A percentile compares a stretch with the other conserved stretches of the same genome.
These are phyloP conservation scores for Oropetium thomaeum DNA, from an alignment of 176 grass and related monocot genomes.

Conservation along the genomic window DNA sequence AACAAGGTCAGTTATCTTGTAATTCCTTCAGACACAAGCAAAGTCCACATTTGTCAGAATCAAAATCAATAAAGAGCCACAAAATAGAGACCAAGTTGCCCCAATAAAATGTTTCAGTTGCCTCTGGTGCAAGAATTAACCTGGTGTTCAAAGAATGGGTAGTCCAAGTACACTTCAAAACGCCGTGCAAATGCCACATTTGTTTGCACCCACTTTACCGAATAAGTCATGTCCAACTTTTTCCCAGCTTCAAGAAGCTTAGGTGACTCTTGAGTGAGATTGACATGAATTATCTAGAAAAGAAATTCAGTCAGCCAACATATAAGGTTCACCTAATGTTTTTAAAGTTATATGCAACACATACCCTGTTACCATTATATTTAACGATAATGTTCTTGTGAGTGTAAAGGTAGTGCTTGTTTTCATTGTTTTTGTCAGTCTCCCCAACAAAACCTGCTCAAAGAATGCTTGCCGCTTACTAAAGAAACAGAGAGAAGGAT, in stretches of 20 bases:
- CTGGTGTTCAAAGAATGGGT: constrained; percentile 99
- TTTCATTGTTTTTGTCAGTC: constrained; percentile 88
- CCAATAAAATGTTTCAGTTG: background rate
- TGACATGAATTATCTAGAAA: constrained; percentile 95
- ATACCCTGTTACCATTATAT: constrained; percentile 82
- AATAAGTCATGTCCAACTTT: constrained; percentile 91
- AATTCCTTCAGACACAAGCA: constrained; percentile 24
- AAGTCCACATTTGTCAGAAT: constrained; percentile 19
- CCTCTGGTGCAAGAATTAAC: constrained; percentile 41
- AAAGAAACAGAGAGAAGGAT: constrained; percentile 32
- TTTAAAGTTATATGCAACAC: constrained; percentile 25
- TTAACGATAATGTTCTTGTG: constrained; percentile 80
- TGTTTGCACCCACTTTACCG: constrained; percentile 84
- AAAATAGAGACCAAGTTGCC: background rate
- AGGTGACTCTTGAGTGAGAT: constrained; percentile 90
- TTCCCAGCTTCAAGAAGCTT: constrained; percentile 95
- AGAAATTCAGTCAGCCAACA: constrained; percentile 4
- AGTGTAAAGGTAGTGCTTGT: constrained; percentile 91
- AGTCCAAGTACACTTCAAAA: constrained; percentile 98
- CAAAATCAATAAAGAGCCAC: constrained; percentile 11
- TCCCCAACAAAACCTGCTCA: constrained; percentile 90
- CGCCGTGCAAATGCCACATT: constrained; percentile 86
- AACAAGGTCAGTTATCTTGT: constrained; percentile 4
- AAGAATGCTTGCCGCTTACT: constrained; percentile 14
- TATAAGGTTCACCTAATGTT: constrained; percentile 10